phyloP scores from a whole-genome alignment of 2,329 filamentous ascomycete species.

The Graphilbum fragrans region DNA sequence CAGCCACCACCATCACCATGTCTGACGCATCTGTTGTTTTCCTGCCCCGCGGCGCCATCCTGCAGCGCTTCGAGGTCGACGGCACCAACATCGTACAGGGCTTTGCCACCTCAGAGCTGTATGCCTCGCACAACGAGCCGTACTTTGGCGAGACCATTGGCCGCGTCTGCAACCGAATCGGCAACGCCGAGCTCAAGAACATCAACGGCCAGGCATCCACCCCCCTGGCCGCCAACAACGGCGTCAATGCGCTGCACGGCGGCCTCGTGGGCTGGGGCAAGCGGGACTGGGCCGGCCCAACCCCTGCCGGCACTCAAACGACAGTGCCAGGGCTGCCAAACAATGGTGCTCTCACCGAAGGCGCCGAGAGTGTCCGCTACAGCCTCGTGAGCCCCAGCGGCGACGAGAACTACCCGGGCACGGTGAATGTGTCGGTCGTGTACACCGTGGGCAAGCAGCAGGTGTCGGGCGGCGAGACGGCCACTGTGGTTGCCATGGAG shows the following conservation, averaged over 20 bases:
- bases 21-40: conserved; percentile 44
- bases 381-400: conserved; percentile 60
- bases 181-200: conserved; percentile 53
- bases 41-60: conserved; percentile 64
- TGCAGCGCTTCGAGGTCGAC: conserved; percentile 68
- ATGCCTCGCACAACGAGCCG: conserved; percentile 61
- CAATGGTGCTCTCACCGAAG: conserved; percentile 27
- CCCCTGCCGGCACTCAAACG: conserved; percentile 34
- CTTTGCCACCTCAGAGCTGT: conserved; percentile 65
- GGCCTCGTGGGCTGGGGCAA: conserved; percentile 71
- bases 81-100: conserved; percentile 79
- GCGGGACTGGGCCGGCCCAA: conserved; percentile 62
- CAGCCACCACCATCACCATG: background rate
- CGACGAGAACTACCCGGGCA: conserved; percentile 84
- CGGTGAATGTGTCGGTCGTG: conserved; percentile 62
- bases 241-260: conserved; percentile 63
- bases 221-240: conserved; percentile 62
- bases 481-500: conserved; percentile 69
- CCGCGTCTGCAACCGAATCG: conserved; percentile 70
- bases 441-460: conserved; percentile 66
- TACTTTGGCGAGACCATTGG: conserved; percentile 94
- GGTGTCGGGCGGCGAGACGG: conserved; percentile 43
- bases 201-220: conserved; percentile 61
- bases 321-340: conserved; percentile 29
- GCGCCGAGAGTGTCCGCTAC: conserved; percentile 56